Base-by-base conservation (phyloP, 129 eudicot species). In the Lonicera japonica region DNA sequence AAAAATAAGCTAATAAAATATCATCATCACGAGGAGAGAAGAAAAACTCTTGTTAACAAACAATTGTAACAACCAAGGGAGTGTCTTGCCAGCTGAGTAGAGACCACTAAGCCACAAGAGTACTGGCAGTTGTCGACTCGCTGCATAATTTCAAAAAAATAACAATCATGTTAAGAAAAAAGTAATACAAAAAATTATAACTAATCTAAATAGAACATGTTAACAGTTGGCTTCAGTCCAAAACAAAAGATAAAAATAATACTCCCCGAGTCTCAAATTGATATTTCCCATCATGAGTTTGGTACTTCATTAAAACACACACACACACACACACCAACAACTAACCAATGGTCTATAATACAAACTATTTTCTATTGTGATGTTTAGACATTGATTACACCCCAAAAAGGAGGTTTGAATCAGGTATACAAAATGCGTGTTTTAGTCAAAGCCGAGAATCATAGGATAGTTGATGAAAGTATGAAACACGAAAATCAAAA, bases 91-190 rank as follows among this genome's bases (percentile, higher is more conserved):
- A 1, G 36, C 36, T 29, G 6, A 29, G 36, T 29, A 29, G 36
- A 1, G 36, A 1, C 50, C 1, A 8, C 56, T 61, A 77, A 24
- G 86, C 86, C 62, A 81, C 86, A 36, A 81, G 86, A 8, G 86
- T 81, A 74, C 86, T 81, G 60, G 86, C 86, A 21, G 86, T 81
- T 56, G 86, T 76, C 7, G 86, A 81, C 47, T 76, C 86, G 70
- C 86, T 80, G 86, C 54, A 74, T 53, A 58, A 21, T 16, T 7
- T n/a, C n/a, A n/a, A n/a, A 55, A 21, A 9, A 8, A 4, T 12
- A 11, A 23, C 5, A 25, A 16, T 24, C 15, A 57, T 6, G 1
- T 1, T 24, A 55, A 21, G 21, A 19, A 25, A 20, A 25, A 54
- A 1, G 38, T 15, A n/a, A n/a, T n/a, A n/a, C n/a, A 50, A 64